Percentiles rank a stretch among this genome's conserved stretches.
Evolutionary conservation across 106 monocot species (phyloP).

Genomic region (Platanthera guangdongensis): DNA sequence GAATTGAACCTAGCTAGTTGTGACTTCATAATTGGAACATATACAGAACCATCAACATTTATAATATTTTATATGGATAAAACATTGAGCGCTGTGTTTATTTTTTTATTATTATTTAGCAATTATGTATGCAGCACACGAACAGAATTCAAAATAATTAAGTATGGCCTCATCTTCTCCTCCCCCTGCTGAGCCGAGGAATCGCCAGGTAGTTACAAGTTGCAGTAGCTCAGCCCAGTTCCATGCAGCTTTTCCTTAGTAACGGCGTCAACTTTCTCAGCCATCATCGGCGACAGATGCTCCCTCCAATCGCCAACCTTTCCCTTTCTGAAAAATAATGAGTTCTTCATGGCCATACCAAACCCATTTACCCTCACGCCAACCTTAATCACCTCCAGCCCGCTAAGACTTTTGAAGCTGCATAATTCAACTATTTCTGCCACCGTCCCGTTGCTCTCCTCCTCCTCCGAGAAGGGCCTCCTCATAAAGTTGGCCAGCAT

Average conservation of each 20-base stretch:
- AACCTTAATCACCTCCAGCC: slow-evolving; percentile 8
- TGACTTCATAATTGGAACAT: too few species aligned
- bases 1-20: too few species aligned
- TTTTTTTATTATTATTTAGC: too few species aligned
- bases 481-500: slow-evolving; percentile 26
- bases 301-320: slow-evolving; percentile 35
- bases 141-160: too few species aligned
- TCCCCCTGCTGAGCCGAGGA: too few species aligned
- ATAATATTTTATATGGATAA: too few species aligned
- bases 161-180: too few species aligned
- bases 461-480: not conserved
- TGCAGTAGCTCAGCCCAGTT: too few species aligned
- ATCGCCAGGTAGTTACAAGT: too few species aligned
- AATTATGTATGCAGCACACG: too few species aligned
- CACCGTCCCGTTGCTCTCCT: slow-evolving; percentile 16
- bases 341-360: not conserved
- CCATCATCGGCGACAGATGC: slow-evolving; percentile 22
- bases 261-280: slow-evolving; percentile 16
- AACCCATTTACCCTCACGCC: not conserved
- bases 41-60: too few species aligned
- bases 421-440: slow-evolving; percentile 15
- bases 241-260: slow-evolving; percentile 6
- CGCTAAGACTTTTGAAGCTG: slow-evolving; percentile 26
- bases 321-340: slow-evolving; percentile 16
- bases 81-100: too few species aligned